Percentiles rank a stretch among this genome's conserved stretches.
These are phyloP conservation scores for Ocimum tenuiflorum DNA, from an alignment of 257 asterid species.

Conservation along the genomic window DNA sequence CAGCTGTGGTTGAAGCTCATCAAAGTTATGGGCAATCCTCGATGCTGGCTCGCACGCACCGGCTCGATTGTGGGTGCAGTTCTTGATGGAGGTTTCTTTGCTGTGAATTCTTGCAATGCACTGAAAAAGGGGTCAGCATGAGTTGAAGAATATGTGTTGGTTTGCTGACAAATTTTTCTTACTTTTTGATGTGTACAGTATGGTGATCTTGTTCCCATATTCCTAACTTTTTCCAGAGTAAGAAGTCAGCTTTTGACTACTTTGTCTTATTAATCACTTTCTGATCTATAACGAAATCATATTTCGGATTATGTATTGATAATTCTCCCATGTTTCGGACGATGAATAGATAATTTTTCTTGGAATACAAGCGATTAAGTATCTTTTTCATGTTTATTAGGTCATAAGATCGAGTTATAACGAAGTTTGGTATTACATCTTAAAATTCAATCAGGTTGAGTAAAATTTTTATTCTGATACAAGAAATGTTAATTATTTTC, in stretches of 20 bases:
- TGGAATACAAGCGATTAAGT: no score
- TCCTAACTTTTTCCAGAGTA: background rate
- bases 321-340: no score
- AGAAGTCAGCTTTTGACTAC: background rate
- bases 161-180: background rate
- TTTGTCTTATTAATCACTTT: background rate
- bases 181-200: constrained; percentile 23
- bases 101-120: background rate
- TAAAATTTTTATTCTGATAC: no score
- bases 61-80: background rate
- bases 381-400: no score
- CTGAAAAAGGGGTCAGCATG: background rate
- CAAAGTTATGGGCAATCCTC: background rate
- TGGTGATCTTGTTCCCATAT: constrained; percentile 5
- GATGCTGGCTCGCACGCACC: background rate
- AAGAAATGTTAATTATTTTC: no score
- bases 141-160: background rate
- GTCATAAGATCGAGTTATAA: no score
- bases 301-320: no score
- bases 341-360: no score
- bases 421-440: no score
- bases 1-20: background rate
- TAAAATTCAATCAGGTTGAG: no score
- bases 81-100: constrained; percentile 1
- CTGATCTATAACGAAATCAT: no score